These are phyloP conservation scores for Termitomyces sp. DNA, from an alignment of 768 basidiomycete species.

Conservation along the genomic window DNA sequence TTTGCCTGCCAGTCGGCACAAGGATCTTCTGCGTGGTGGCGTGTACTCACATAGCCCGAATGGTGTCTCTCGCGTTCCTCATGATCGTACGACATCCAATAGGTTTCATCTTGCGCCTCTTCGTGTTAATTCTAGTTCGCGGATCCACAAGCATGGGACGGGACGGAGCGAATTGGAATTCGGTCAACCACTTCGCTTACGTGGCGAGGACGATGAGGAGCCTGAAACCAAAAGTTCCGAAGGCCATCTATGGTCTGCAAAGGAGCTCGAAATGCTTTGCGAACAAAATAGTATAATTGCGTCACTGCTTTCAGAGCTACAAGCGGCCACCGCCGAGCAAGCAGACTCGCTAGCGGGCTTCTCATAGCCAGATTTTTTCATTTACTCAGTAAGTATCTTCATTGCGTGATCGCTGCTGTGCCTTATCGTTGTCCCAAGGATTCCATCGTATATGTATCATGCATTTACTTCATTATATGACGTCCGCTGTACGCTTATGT, in stretches of 20 bases:
- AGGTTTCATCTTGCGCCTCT: slow-evolving; percentile 19
- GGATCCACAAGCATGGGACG: slow-evolving; percentile 57
- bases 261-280: slow-evolving; percentile 79
- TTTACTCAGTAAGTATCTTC: background rate
- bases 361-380: slow-evolving; percentile 8
- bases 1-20: slow-evolving; percentile 11
- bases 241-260: slow-evolving; percentile 67
- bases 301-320: slow-evolving; percentile 60
- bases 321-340: slow-evolving; percentile 41
- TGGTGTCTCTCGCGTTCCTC: slow-evolving; percentile 7
- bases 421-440: background rate
- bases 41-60: slow-evolving; percentile 6
- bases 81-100: slow-evolving; percentile 10
- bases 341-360: slow-evolving; percentile 9
- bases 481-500: background rate
- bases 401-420: background rate
- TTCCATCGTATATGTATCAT: slow-evolving; percentile 1
- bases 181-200: slow-evolving; percentile 18
- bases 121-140: slow-evolving; percentile 62
- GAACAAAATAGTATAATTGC: slow-evolving; percentile 88
- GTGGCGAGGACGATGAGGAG: slow-evolving; percentile 9
- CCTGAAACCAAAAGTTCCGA: slow-evolving; percentile 21
- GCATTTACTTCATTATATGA: slow-evolving; percentile 6
- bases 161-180: slow-evolving; percentile 62
- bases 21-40: slow-evolving; percentile 26